Conservation (phyloP, 345 rosid genomes). For the Arabidopsis arenosa region DNA sequence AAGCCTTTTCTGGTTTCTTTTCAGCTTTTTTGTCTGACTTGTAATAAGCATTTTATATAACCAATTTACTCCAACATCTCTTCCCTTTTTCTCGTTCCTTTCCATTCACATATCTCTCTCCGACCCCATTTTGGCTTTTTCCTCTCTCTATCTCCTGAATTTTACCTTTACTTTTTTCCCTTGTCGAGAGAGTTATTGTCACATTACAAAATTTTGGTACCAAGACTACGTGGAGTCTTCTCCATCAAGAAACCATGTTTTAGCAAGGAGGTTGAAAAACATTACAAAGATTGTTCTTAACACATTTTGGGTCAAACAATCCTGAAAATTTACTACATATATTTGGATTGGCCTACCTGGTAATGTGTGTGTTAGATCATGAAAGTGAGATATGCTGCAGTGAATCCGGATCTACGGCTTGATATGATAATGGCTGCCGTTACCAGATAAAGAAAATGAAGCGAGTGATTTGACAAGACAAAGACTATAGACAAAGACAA, state of each 20-base stretch:
- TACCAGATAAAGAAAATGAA: slow-evolving; percentile 38
- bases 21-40: slow-evolving; percentile 14
- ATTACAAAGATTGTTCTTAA: not conserved
- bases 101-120: slow-evolving; percentile 19
- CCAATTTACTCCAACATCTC: slow-evolving; percentile 23
- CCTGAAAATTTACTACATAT: not conserved
- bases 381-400: slow-evolving; percentile 39
- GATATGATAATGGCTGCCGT: slow-evolving; percentile 41
- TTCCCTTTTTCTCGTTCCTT: slow-evolving; percentile 1
- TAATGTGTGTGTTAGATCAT: slow-evolving; percentile 30
- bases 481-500: slow-evolving; percentile 35
- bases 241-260: slow-evolving; percentile 21
- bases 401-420: slow-evolving; percentile 33
- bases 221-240: slow-evolving; percentile 30
- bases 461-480: slow-evolving; percentile 43
- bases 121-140: slow-evolving; percentile 30
- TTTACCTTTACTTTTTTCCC: slow-evolving; percentile 29
- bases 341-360: slow-evolving; percentile 24
- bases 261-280: not conserved
- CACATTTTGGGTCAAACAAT: not conserved
- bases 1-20: slow-evolving; percentile 2
- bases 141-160: slow-evolving; percentile 9
- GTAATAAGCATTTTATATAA: slow-evolving; percentile 18
- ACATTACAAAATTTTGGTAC: slow-evolving; percentile 22
- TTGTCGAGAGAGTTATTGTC: slow-evolving; percentile 34